Base-by-base conservation (phyloP, 192 early-diverging fungal genomes). In the Coemansia sp. region DNA sequence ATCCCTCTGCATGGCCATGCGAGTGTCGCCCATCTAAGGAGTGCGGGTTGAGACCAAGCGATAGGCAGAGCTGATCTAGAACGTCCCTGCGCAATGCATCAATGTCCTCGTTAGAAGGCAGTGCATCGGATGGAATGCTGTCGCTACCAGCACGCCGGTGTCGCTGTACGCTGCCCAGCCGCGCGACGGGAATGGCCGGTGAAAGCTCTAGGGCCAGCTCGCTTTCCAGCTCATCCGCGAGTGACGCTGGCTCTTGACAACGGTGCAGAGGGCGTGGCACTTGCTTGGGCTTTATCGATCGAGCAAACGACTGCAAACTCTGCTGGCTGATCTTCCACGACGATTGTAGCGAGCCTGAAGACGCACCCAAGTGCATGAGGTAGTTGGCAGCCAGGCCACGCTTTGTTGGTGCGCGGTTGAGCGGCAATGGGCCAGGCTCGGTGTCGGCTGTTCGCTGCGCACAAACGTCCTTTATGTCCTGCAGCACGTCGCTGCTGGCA, bases 71-170 rank as follows among this genome's bases (percentile, higher is more conserved):
- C 56, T 73, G 70, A 3, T 43, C 48, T 6, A 79, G 53, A 26
- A 46, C 70, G 2, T 54, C 55, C 15, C 41, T 65, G 52, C 70
- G 76, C 60, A 79, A 67, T 9, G 39, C 35, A 1, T 79, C 67
- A 15, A 79, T 65, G 2, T 66, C 70, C 11, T 63, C 66, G 3
- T 41, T 40, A 5, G 59, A 52, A 0, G 76, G 76, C 11, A 72
- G 56, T 6, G 42, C 40, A 2, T 38, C 22, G 5, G 56, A 27
- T 14, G 33, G 55, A 4, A 50, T 62, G 12, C 46, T 53, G 53
- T 72, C 76, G 60, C 76, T 79, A 43, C 70, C 76, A 4, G 69
- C 59, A 11, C 76, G 65, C 14, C 70, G 65, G 22, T 72, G 76
- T 1, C 61, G 55, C 35, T 41, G 38, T 26, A 42, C 38, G 12